phyloP scores from a whole-genome alignment of 768 basidiomycete genomes.

The Albatrellus ellisii region DNA sequence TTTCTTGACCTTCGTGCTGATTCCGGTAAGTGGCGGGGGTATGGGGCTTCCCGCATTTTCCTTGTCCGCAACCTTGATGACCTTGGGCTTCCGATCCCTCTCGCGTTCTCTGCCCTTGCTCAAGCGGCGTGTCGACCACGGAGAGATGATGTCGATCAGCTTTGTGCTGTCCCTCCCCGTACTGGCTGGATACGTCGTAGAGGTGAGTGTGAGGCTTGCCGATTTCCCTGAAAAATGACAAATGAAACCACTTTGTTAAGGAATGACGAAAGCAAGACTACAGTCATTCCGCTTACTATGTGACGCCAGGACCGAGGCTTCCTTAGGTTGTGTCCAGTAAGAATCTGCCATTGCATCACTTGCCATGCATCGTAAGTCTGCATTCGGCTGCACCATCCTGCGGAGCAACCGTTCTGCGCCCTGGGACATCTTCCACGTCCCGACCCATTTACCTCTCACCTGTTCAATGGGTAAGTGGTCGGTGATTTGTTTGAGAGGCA shows the following conservation, averaged over 20 bases:
- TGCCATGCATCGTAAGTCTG: slow-evolving; percentile 66
- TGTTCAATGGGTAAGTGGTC: slow-evolving; percentile 15
- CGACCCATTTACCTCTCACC: slow-evolving; percentile 80
- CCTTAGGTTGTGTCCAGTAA: slow-evolving; percentile 42
- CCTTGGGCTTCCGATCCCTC: slow-evolving; percentile 3
- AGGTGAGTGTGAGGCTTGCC: slow-evolving; percentile 17
- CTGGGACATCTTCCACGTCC: slow-evolving; percentile 58
- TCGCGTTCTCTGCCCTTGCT: slow-evolving; percentile 14
- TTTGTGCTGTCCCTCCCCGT: slow-evolving; percentile 16
- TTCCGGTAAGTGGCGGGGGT: not conserved
- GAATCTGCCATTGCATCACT: slow-evolving; percentile 48
- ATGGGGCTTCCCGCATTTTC: slow-evolving; percentile 4
- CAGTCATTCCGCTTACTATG: no score
- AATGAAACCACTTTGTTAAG: not conserved
- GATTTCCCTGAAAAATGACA: slow-evolving; percentile 18
- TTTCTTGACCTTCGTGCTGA: not conserved
- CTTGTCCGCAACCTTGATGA: slow-evolving; percentile 3
- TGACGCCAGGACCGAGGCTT: slow-evolving; percentile 12
- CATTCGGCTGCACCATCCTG: slow-evolving; percentile 73
- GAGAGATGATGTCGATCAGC: slow-evolving; percentile 23
- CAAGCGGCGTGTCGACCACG: slow-evolving; percentile 18
- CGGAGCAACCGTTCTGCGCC: slow-evolving; percentile 52
- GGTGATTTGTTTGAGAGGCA: not conserved
- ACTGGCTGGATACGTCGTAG: slow-evolving; percentile 10
- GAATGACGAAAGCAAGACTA: slow-evolving; percentile 21